These are phyloP conservation scores for Termitomyces heimii DNA, from an alignment of 768 basidiomycete species.

Conservation along the genomic window DNA sequence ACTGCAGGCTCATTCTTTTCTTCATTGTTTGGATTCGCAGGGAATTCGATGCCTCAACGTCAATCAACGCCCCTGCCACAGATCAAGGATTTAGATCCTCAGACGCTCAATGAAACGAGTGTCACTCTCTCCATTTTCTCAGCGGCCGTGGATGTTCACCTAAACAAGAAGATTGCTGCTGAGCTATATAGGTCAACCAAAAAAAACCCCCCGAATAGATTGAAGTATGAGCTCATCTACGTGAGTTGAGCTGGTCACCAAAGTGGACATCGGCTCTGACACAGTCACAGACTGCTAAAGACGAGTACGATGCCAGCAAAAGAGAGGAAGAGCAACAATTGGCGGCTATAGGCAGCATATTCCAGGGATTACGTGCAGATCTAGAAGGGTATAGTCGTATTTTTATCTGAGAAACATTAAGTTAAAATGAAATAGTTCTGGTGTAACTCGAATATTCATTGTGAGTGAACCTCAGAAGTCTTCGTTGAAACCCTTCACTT, in stretches of 20 bases:
- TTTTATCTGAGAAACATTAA: not conserved
- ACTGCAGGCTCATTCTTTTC: conserved; percentile 41
- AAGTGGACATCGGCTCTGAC: not conserved
- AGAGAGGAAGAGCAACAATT: conserved; percentile 59
- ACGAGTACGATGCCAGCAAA: conserved; percentile 69
- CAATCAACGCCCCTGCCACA: conserved; percentile 26
- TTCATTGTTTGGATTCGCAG: conserved; percentile 36
- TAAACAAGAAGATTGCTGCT: conserved; percentile 57
- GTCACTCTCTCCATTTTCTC: conserved; percentile 62
- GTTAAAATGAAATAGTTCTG: conserved; percentile 36
- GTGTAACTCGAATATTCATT: conserved; percentile 79
- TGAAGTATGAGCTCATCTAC: conserved; percentile 83
- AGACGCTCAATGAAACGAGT: conserved; percentile 40
- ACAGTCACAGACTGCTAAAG: conserved; percentile 63
- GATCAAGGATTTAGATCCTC: conserved; percentile 28
- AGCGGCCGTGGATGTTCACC: conserved; percentile 56
- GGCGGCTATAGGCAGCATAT: conserved; percentile 70
- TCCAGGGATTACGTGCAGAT: conserved; percentile 83
- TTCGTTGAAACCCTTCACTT: not conserved
- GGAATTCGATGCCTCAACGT: conserved; percentile 30
- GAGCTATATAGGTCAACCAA: conserved; percentile 91
- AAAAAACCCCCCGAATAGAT: conserved; percentile 78
- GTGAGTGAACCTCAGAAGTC: conserved; percentile 30
- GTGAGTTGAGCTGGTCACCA: conserved; percentile 30
- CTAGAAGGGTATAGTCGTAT: conserved; percentile 58